A percentile compares a stretch with the other conserved stretches of the same genome.
Evolutionary conservation across 805 yeast genomes (phyloP).

Genomic region (Saccharomyces paradoxus): DNA sequence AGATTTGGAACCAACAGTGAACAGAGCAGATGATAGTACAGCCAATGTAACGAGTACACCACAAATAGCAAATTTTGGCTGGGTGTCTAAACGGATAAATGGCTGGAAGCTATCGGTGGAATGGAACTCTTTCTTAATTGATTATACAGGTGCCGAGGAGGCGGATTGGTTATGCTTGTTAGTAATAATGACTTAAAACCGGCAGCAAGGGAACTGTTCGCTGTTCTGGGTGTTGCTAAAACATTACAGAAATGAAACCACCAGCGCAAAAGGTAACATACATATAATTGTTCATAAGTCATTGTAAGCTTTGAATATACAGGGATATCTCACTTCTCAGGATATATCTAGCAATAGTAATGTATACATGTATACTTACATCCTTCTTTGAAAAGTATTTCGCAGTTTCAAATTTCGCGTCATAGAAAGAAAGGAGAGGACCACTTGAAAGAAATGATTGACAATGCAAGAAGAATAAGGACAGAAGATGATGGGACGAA

Average conservation of each 20-base stretch:
- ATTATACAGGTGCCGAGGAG: neutral
- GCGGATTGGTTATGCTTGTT: constrained; percentile 2
- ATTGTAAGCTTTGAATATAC: constrained; percentile 2
- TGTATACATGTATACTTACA: neutral
- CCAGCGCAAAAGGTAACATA: constrained; percentile 10
- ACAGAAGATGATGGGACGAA: neutral
- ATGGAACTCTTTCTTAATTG: constrained; percentile 17
- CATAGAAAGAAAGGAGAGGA: neutral
- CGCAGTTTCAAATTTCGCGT: neutral
- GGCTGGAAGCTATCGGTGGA: constrained; percentile 11
- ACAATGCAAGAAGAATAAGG: neutral
- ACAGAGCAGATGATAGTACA: constrained; percentile 14
- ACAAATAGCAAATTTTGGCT: constrained; percentile 19
- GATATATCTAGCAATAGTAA: neutral
- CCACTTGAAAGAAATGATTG: neutral
- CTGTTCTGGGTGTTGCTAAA: neutral
- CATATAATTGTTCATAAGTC: constrained; percentile 20
- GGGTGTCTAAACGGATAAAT: constrained; percentile 14
- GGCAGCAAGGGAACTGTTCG: neutral
- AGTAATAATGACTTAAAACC: neutral
- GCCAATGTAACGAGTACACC: constrained; percentile 14
- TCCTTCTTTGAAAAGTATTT: neutral
- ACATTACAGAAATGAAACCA: neutral
- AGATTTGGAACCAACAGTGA: constrained; percentile 11
- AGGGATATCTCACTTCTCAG: neutral